These are phyloP conservation scores for Digitaria exilis DNA, from an alignment of 202 grass and related monocot genomes.

Conservation along the genomic window DNA sequence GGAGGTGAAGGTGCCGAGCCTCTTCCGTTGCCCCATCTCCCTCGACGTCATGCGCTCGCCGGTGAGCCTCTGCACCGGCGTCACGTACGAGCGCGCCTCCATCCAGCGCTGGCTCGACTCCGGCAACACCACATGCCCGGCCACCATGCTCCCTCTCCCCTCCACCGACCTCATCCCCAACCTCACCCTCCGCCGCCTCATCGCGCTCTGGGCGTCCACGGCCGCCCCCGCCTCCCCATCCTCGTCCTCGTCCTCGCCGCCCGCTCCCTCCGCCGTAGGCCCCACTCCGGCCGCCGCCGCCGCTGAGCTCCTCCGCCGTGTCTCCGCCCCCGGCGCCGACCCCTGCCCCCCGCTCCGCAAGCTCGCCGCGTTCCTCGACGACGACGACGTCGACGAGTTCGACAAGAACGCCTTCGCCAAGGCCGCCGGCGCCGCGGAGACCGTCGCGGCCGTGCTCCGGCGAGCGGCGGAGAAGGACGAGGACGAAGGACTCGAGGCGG, in stretches of 20 bases:
- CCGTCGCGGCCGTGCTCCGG: conserved; percentile 48
- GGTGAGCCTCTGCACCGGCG: conserved; percentile 72
- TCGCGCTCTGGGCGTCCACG: conserved; percentile 60
- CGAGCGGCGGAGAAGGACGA: not conserved
- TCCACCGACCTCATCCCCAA: conserved; percentile 79
- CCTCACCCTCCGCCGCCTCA: conserved; percentile 73
- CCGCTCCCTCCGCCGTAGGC: not conserved
- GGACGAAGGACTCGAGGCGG: conserved; percentile 2
- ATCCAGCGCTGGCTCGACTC: conserved; percentile 79
- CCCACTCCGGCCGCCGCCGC: conserved; percentile 27
- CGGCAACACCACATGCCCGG: conserved; percentile 73
- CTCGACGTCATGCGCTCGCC: conserved; percentile 82
- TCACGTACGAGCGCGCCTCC: conserved; percentile 75
- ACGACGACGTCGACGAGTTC: conserved; percentile 76
- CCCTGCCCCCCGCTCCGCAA: conserved; percentile 37
- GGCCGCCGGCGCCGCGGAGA: conserved; percentile 39
- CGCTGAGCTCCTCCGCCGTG: conserved; percentile 18
- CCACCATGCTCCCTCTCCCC: conserved; percentile 62
- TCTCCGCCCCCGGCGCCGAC: conserved; percentile 22
- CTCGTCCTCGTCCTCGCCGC: not conserved
- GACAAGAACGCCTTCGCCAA: conserved; percentile 67
- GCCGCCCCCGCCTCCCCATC: conserved; percentile 21
- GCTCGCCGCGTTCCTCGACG: conserved; percentile 61
- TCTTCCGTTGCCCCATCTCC: conserved; percentile 81
- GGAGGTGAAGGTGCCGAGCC: conserved; percentile 56